phyloP scores from a whole-genome alignment of 2,329 filamentous ascomycete genomes.

The Diaporthe vexans region DNA sequence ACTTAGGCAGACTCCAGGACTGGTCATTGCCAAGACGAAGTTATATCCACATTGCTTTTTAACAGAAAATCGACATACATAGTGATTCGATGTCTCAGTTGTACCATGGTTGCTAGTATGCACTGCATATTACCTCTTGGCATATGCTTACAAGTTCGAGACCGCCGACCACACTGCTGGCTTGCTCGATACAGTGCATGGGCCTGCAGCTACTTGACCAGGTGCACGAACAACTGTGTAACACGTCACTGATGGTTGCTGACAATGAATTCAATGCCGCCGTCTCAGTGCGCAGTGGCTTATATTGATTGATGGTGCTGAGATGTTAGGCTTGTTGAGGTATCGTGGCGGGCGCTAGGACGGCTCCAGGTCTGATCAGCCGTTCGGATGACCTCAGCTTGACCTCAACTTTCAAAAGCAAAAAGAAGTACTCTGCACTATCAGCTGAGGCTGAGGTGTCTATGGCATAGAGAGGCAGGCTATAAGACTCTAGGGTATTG shows the following conservation, averaged over 20 bases:
- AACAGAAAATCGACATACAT: neutral
- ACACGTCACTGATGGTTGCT: neutral
- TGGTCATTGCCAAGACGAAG: neutral
- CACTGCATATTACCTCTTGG: neutral
- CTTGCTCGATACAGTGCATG: neutral
- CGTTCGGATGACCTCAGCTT: slow-evolving; percentile 21
- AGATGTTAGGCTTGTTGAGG: neutral
- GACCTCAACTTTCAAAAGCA: slow-evolving; percentile 15
- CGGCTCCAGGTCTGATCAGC: neutral
- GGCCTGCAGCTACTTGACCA: neutral
- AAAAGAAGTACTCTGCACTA: neutral
- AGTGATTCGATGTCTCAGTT: neutral
- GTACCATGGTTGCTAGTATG: neutral
- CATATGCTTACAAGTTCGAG: neutral
- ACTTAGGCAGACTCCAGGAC: neutral
- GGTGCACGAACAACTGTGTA: neutral
- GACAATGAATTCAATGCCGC: neutral
- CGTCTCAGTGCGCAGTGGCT: slow-evolving; percentile 8
- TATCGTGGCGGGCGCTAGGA: slow-evolving; percentile 17
- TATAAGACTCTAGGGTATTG: slow-evolving; percentile 4
- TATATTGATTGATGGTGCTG: slow-evolving; percentile 20
- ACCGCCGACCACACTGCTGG: neutral
- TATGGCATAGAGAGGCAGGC: too few relatives aligned
- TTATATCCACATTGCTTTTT: neutral
- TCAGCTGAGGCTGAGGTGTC: slow-evolving; percentile 2